Base-by-base conservation (phyloP, 192 early-diverging fungal species). In the Entophlyctis luteolus region DNA sequence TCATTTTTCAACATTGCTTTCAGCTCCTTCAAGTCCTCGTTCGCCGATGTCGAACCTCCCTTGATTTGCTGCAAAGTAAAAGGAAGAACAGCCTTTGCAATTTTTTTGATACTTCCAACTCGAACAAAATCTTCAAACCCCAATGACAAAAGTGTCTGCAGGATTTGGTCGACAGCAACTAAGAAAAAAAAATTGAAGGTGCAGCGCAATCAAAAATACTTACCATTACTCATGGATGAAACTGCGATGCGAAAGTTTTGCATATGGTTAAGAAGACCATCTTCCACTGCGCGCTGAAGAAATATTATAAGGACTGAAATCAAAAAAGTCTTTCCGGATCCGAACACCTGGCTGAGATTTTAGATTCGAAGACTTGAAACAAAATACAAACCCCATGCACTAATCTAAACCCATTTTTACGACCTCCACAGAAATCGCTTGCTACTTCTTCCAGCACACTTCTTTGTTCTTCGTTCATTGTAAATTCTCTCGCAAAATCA, bases 21-120 rank as follows among this genome's bases (percentile, higher is more conserved):
- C 0, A 95, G 81, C 45, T 93, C 91, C 35, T 90, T 88, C 47
- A 90, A 68, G 55, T 94, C 91, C 75, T 70, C 71, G 59, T 36
- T 68, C 38, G 56, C 5, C 27, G 25, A 56, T n/a, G n/a, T n/a
- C n/a, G n/a, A n/a, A n/a, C n/a, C n/a, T n/a, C n/a, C n/a, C 25
- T 70, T 55, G 27, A 62, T 50, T 35, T 70, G 55, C 38, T 77
- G 74, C 20, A 68, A 58, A 23, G 74, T 72, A 59, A 71, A 81
- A 38, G 80, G 80, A 2, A 82, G 59, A 2, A 82, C 20, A 2
- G 53, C 25, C 60, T 81, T 80, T 5, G 73, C 65, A 46, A 82
- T 82, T 67, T 82, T 82, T 38, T 76, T 77, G 38, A 82, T 22
- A 65, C 76, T 82, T 10, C 80, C 80, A 6, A 82, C 72, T 22